Base-by-base conservation (phyloP, 129 eudicot genomes). In the Kitagawia praeruptora region DNA sequence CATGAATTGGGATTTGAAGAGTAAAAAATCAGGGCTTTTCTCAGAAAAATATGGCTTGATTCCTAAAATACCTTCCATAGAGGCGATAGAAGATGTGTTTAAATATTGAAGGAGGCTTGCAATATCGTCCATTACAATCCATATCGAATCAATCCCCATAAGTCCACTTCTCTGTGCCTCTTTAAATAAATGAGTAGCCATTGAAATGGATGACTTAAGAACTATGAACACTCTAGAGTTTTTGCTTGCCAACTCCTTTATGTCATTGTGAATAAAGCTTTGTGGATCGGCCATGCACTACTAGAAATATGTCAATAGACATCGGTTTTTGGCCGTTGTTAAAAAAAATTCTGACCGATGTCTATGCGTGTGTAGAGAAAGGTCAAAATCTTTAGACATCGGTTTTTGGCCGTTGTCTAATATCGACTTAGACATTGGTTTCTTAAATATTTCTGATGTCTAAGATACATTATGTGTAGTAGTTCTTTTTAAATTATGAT, bases 181-280 rank as follows among this genome's bases (percentile, higher is more conserved):
- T 34, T 15, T 56, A 42, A 82, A 78, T 39, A 82, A 58, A 78
- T 71, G 76, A 14, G 53, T 75, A 5, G 77, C 82, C 34, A 47
- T 23, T 5, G 82, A 42, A 4, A 83, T 37, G 31, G 82, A 75
- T 64, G 80, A 73, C 21, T 34, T 67, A 48, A 78, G 86, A 51
- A 83, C 40, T 56, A 83, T 39, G 39, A 83, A 83, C 25, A 79
- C 86, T 66, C 86, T 74, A 1, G 86, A 78, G 23, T 61, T 77
- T 70, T 53, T 79, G 10, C 71, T 37, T 15, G 37, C 23, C 25
- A 79, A 47, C 51, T 78, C 80, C 34, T 74, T 74, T 15, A 78
- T 66, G 70, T 46, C 75, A 42, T 74, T 28, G 4, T 40, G 31
- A 38, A 78, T 63, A 78, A 78, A 37, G 45, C 4, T 16, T 4